Base-by-base conservation (phyloP, 2,329 filamentous ascomycete species). In the Camillea tinctor region DNA sequence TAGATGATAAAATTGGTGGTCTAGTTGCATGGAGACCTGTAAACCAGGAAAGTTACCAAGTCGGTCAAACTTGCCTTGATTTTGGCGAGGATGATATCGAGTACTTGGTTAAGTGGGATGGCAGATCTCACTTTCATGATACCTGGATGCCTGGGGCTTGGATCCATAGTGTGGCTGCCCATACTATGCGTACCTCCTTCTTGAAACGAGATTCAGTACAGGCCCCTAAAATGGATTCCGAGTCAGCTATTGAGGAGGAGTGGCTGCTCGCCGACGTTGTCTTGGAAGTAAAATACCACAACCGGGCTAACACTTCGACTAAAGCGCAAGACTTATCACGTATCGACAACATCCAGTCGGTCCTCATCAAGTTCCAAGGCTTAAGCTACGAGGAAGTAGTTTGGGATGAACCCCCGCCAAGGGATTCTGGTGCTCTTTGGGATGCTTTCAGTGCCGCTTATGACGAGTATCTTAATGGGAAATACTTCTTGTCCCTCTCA, bases 281-380 rank as follows among this genome's bases (percentile, higher is more conserved):
- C n/a, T 86, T 99, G 52, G 85, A 91, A 60, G 88, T 96, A 54
- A 87, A 86, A 60, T 95, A 89, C 70, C 70, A 71, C 26, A 69
- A 62, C 19, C 68, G 84, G 79, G 5, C 85, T 5, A 76, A 61
- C 5, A 76, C 85, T 11, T 82, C 83, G 30, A 87, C 84, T 23
- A 86, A 90, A 66, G 85, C 88, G 55, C 82, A 89, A 17, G 92
- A 95, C 68, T 80, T 92, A 61, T 83, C 83, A 44, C 86, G 90
- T 4, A 87, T 94, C 49, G 82, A 84, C 36, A 84, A 92, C 66
- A 86, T 99, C 21, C 82, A 86, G 54, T 84, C 87, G 67, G 88
- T 92, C 0, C 84, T 89, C 54, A 90, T 96, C 76, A 99, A 99
- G 73, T 98, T 93, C 74, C 92, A 96, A 74, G 95, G 95, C 13